Base-by-base conservation (phyloP, 208 protist species). In the Trypanosoma melophagium region DNA sequence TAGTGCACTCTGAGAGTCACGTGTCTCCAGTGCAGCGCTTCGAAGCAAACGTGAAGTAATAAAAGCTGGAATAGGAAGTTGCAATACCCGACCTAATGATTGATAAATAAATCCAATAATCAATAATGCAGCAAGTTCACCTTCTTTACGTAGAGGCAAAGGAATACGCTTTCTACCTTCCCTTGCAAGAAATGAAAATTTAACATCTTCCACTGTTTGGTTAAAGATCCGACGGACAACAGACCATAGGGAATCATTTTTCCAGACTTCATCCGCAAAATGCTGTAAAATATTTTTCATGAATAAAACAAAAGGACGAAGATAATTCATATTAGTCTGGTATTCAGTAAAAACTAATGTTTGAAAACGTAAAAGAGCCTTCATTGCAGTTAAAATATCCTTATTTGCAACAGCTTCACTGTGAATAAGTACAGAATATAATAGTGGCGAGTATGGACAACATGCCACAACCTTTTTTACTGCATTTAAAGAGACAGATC, bases 51-150 rank as follows among this genome's bases (percentile, higher is more conserved):
- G 66, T 5, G 81, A 87, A 0, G 76, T 71, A 35, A 89, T 74
- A 17, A 63, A 14, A 10, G 89, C 86, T 2, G 76, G 62, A 16
- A 95, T 66, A 1, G 89, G 89, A 3, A 85, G 21, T 47, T 80
- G 81, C 61, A 76, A 31, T 9, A 42, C 58, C 1, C 76, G 78
- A 17, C 76, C 71, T 42, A 77, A 21, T 17, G 66, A 60, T 7
- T 64, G 65, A 45, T 87, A 79, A 21, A 87, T 35, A 17, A 72
- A 68, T 0, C 73, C 70, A 16, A 89, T 57, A 21, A 92, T 55
- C 2, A 83, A 53, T 4, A 71, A 24, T 13, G 72, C 57, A 42
- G 59, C 52, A 13, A 62, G 38, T 0, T 59, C 52, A 25, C 53
- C 28, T 2, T 70, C 63, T 14, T 49, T 42, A 25, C 69, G 38